Evolutionary conservation across 2,329 filamentous ascomycete species (phyloP).

Genomic region (Metarhizium guizhouense): DNA sequence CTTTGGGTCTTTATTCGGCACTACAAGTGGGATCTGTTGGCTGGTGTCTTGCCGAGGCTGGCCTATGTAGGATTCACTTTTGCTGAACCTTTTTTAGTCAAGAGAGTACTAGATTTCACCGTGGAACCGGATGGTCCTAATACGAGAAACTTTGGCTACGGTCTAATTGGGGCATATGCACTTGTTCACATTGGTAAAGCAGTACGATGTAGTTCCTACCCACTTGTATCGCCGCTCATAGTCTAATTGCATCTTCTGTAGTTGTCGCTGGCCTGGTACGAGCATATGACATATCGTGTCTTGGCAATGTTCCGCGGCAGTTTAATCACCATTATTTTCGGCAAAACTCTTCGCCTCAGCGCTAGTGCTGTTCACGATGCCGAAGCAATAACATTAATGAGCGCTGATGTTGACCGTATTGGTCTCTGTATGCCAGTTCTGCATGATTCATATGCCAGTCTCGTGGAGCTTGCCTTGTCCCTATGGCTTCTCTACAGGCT

Average conservation of each 20-base stretch:
- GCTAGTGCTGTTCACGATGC: slow-evolving; percentile 9
- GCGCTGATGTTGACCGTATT: slow-evolving; percentile 8
- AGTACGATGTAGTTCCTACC: slow-evolving; percentile 3
- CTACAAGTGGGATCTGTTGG: neutral
- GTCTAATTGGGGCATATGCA: slow-evolving; percentile 10
- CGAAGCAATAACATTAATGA: slow-evolving; percentile 9
- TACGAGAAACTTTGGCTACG: slow-evolving; percentile 5
- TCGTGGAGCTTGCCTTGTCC: slow-evolving; percentile 24
- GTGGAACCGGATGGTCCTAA: neutral
- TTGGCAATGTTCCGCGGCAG: slow-evolving; percentile 15
- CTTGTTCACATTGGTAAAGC: slow-evolving; percentile 14
- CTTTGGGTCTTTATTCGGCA: neutral
- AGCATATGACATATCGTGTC: slow-evolving; percentile 12
- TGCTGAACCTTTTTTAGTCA: slow-evolving; percentile 21
- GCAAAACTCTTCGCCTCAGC: slow-evolving; percentile 10
- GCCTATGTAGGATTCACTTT: slow-evolving; percentile 19
- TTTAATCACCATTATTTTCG: slow-evolving; percentile 10
- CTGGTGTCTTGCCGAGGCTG: slow-evolving; percentile 13
- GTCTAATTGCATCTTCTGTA: neutral
- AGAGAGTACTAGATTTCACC: neutral
- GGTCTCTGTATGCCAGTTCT: slow-evolving; percentile 15
- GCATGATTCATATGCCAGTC: slow-evolving; percentile 25
- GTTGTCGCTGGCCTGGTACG: slow-evolving; percentile 1
- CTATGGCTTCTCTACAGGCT: slow-evolving; percentile 23
- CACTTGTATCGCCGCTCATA: neutral